Evolutionary conservation across 2,329 filamentous ascomycete genomes (phyloP).

Genomic region (Bimuria novae-zelandiae): DNA sequence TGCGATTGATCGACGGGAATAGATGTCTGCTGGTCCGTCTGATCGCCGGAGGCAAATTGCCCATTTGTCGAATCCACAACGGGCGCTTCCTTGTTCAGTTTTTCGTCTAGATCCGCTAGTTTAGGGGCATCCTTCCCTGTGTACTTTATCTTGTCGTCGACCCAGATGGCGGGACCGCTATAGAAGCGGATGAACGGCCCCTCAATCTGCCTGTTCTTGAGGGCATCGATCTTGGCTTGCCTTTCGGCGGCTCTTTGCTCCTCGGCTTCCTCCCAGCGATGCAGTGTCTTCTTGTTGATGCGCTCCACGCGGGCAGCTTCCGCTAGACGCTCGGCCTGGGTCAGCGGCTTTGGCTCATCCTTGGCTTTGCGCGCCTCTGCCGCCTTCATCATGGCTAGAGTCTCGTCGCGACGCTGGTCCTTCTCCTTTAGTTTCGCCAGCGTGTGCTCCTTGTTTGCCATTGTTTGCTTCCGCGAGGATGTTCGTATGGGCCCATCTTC

Average conservation of each 20-base stretch:
- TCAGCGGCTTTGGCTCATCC: conserved; percentile 78
- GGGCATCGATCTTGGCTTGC: conserved; percentile 78
- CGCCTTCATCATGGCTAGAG: conserved; percentile 67
- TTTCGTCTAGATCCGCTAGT: conserved; percentile 44
- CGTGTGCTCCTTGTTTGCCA: conserved; percentile 60
- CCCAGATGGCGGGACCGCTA: conserved; percentile 87
- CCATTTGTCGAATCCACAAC: conserved; percentile 11
- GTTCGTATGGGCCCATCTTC: conserved; percentile 66
- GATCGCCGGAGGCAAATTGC: conserved; percentile 10
- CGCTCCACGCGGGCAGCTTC: conserved; percentile 85
- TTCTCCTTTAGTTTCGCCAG: conserved; percentile 76
- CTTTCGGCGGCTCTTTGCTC: conserved; percentile 85
- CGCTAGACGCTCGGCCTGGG: conserved; percentile 80
- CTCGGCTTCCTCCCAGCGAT: conserved; percentile 92
- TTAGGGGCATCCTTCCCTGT: conserved; percentile 59
- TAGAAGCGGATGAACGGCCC: conserved; percentile 91
- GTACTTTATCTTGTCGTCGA: conserved; percentile 73
- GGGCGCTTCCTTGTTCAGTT: conserved; percentile 37
- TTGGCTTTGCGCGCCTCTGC: conserved; percentile 69
- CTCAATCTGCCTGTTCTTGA: conserved; percentile 83
- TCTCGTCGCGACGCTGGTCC: conserved; percentile 71
- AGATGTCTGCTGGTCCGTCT: conserved; percentile 8
- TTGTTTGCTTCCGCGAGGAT: conserved; percentile 66
- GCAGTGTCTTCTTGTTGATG: conserved; percentile 86
- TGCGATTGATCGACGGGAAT: conserved; percentile 13